Evolutionary conservation across 305 asterid genomes (phyloP), one percentile per base, ranked within the genome.

Genomic region (Fraxinus velutina): DNA sequence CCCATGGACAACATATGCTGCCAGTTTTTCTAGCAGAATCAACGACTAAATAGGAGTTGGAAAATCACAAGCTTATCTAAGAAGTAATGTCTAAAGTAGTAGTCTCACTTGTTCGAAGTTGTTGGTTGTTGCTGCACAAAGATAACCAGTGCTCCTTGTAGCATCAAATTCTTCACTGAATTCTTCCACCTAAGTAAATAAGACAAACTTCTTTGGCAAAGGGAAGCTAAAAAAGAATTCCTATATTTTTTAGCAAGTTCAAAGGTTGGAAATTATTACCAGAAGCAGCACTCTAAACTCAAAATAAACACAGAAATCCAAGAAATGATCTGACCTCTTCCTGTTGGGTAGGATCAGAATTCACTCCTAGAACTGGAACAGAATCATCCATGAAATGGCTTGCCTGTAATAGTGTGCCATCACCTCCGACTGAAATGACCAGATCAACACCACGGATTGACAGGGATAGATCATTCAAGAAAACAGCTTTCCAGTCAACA

Each of bases 141-240:
- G 98, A 87, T 90, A 90, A 81, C 98, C 99, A 24, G 98, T 93
- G 90, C 99, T 95, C 92, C 99, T 92, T 34, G 94, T 92, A 73
- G 99, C 98, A 79, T 95, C 99, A 76, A 95, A 92, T 27, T 95
- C 97, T 72, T 92, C 96, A 79, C 84, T 88, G 42, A 83, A 78
- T 81, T 90, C 91, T 80, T 84, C 91, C 85, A 91, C 94, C 99
- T 95, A 78, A 39, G 79, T 21, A 85, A 27, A 80, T 13, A 83
- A 12, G 39, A 78, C 29, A 78, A 52, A n/a, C 47, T 44, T 73
- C 57, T 32, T 79, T 19, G 68, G 79, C 27, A 70, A 82, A 36
- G 76, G 50, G 1, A 68, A 4, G 79, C 13, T 64, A 42, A 4
- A 64, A 62, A 32, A 7, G 6, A 39, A 57, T n/a, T 19, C 12